phyloP scores from a whole-genome alignment of 163 green algal species.

The Scenedesmus sp. region DNA sequence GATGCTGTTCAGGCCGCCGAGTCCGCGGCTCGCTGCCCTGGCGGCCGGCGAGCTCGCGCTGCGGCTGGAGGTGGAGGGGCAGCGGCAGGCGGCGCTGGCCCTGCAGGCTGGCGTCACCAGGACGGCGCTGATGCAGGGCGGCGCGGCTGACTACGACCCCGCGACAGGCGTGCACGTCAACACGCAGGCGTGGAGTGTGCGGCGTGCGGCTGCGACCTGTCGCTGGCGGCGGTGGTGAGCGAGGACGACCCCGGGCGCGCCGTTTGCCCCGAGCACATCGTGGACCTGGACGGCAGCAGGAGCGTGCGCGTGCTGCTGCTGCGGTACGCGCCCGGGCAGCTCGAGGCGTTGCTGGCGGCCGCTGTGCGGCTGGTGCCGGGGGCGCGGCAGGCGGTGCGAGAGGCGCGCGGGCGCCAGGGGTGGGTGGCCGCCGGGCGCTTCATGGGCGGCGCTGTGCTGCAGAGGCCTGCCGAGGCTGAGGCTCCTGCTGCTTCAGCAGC shows the following conservation, averaged over 20 bases:
- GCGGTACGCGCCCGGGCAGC: slow-evolving; percentile 43
- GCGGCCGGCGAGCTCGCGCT: slow-evolving; percentile 43
- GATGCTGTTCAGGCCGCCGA: slow-evolving; percentile 25
- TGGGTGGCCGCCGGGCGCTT: slow-evolving; percentile 39
- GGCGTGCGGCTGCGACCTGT: slow-evolving; percentile 49
- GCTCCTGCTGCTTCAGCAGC: too few species aligned
- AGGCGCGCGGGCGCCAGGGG: neutral
- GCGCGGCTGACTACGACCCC: neutral
- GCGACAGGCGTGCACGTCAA: slow-evolving; percentile 41
- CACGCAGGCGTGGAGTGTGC: slow-evolving; percentile 50
- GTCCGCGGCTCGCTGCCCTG: neutral
- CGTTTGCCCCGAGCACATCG: slow-evolving; percentile 36
- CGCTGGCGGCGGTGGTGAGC: slow-evolving; percentile 34
- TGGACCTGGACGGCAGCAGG: slow-evolving; percentile 19
- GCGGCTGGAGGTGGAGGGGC: slow-evolving; percentile 25
- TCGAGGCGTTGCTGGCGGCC: slow-evolving; percentile 30
- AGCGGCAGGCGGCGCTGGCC: slow-evolving; percentile 9
- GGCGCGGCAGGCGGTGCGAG: slow-evolving; percentile 4
- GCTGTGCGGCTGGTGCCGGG: slow-evolving; percentile 22
- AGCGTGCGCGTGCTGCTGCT: slow-evolving; percentile 35
- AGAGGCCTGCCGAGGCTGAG: neutral
- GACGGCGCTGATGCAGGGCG: slow-evolving; percentile 22
- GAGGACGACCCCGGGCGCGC: neutral
- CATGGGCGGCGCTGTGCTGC: slow-evolving; percentile 37
- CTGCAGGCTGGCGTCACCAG: neutral